Conservation (phyloP, 1,284 basidiomycete genomes). For the Caloboletus firmus region DNA sequence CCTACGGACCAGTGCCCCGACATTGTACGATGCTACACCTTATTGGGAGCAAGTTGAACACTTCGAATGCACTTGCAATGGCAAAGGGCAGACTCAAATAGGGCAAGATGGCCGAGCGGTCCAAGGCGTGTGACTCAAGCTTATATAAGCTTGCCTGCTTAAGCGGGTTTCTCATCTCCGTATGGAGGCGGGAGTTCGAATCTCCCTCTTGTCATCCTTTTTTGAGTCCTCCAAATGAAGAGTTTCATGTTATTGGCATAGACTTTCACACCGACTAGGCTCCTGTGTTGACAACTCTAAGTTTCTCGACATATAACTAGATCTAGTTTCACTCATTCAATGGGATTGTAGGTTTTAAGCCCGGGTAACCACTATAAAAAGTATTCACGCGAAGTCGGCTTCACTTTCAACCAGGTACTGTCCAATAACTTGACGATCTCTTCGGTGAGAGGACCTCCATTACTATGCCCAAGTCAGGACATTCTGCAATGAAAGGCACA, state of each 20-base stretch:
- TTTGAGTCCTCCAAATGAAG: not conserved
- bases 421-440: constrained; percentile 46
- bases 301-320: too few species aligned
- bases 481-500: not conserved
- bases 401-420: constrained; percentile 32
- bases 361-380: not conserved
- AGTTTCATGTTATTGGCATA: too few species aligned
- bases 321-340: too few species aligned
- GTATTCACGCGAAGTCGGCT: constrained; percentile 8
- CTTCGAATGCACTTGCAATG: not conserved
- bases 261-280: too few species aligned
- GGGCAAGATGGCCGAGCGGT: constrained; percentile 35
- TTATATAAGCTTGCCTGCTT: constrained; percentile 28
- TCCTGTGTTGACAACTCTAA: too few species aligned
- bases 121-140: constrained; percentile 36
- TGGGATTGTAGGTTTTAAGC: not conserved
- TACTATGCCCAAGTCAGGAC: constrained; percentile 19
- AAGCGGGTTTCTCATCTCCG: constrained; percentile 34
- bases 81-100: not conserved
- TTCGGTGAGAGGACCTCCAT: constrained; percentile 51
- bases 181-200: constrained; percentile 36
- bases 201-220: constrained; percentile 32
- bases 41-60: not conserved
- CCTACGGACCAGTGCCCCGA: too few species aligned
- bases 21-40: too few species aligned